Evolutionary conservation across 768 basidiomycete genomes (phyloP).

Genomic region (Suillus alpinus): DNA sequence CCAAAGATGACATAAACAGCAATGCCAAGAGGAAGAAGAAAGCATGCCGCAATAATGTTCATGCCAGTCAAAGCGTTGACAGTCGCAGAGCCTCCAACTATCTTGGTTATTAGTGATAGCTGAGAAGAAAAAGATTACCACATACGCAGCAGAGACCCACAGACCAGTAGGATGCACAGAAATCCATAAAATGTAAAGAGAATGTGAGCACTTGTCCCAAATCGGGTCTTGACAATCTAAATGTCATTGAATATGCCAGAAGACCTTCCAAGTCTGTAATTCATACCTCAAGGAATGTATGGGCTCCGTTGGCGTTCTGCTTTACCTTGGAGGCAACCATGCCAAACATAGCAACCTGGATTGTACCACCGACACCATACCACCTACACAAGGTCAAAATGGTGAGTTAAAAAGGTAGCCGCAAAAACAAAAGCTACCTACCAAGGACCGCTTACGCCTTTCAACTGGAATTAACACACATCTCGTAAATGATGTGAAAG

Average conservation of each 20-base stretch:
- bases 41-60: conserved; percentile 42
- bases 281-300: conserved; percentile 52
- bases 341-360: conserved; percentile 52
- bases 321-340: conserved; percentile 57
- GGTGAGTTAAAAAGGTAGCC: not conserved
- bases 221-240: conserved; percentile 48
- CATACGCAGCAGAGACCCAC: conserved; percentile 48
- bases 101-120: not conserved
- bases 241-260: not conserved
- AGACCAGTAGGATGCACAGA: conserved; percentile 49
- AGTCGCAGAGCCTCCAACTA: conserved; percentile 45
- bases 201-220: conserved; percentile 44
- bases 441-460: conserved; percentile 50
- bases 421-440: conserved; percentile 13
- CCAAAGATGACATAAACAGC: conserved; percentile 42
- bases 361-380: conserved; percentile 52
- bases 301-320: conserved; percentile 56
- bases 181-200: conserved; percentile 54
- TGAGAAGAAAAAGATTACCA: not conserved
- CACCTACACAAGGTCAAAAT: conserved; percentile 30
- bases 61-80: conserved; percentile 46
- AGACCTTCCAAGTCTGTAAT: not conserved
- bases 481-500: not conserved
- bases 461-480: not conserved
- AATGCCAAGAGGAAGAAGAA: conserved; percentile 44